phyloP scores from a whole-genome alignment of 1,284 basidiomycete genomes.

The Malassezia equina region DNA sequence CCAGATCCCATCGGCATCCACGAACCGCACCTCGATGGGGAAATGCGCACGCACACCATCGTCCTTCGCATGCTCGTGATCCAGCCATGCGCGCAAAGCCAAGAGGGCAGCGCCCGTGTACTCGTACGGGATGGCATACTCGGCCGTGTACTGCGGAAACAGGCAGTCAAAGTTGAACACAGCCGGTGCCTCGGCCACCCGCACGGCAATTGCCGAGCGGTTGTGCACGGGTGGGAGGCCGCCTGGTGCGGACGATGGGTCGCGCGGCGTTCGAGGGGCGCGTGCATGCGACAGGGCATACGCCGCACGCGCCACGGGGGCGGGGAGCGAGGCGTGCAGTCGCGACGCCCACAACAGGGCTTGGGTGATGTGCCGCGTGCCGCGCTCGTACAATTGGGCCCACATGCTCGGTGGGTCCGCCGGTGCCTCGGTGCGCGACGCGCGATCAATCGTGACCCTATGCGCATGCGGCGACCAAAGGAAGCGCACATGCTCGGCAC shows the following conservation, averaged over 20 bases:
- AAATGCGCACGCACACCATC: constrained; percentile 76
- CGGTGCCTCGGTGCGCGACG: constrained; percentile 69
- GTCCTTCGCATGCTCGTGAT: constrained; percentile 56
- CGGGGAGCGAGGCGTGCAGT: constrained; percentile 16
- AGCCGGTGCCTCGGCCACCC: constrained; percentile 31
- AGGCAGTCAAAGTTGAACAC: constrained; percentile 48
- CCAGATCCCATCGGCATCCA: constrained; percentile 81
- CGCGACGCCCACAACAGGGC: constrained; percentile 22
- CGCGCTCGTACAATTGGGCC: constrained; percentile 3
- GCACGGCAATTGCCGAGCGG: constrained; percentile 19
- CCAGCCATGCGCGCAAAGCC: constrained; percentile 67
- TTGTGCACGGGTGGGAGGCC: neutral
- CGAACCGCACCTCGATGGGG: constrained; percentile 85
- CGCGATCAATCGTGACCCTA: constrained; percentile 62
- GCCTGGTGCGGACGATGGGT: neutral
- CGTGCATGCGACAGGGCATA: constrained; percentile 20
- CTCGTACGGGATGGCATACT: constrained; percentile 77
- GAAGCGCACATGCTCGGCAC: constrained; percentile 73
- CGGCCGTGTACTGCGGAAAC: constrained; percentile 50
- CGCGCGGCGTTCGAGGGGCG: neutral
- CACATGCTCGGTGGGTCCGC: constrained; percentile 10
- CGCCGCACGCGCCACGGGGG: constrained; percentile 9
- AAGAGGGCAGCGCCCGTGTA: constrained; percentile 56
- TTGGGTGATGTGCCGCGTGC: constrained; percentile 19
- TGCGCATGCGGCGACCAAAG: constrained; percentile 89